Base-by-base conservation (phyloP, 371 early-diverging fungal species). In the Chytridium lagenaria region DNA sequence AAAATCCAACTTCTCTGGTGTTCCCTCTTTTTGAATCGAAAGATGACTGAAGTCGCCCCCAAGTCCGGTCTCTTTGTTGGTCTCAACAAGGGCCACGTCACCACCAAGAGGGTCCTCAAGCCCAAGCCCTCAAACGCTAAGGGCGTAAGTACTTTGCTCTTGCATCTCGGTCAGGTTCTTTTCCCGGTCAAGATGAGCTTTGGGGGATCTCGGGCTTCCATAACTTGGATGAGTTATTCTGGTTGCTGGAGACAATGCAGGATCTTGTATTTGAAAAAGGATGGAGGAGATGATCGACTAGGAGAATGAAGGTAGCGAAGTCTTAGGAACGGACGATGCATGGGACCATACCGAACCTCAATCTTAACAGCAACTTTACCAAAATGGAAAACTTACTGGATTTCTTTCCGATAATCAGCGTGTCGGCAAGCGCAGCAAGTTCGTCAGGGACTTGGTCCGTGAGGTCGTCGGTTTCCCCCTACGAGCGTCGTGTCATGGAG, bases 401-500 rank as follows among this genome's bases (percentile, higher is more conserved):
- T 23, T 5, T 23, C 55, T 52, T 23, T 5, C 55, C 12, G 23
- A n/a, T 22, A 7, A 5, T 52, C 83, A 92, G 91, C 85, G 82
- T 80, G 84, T 89, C 78, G 85, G 89, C 84, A 93, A 93, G 90
- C 93, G 95, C 81, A 91, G 91, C 79, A 84, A 84, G 82, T 96
- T 98, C 81, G 96, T 99, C 72, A 93, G 93, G 83, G 91, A 90
- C 80, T 82, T 98, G 77, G 85, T 98, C 83, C 96, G 98, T 81
- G 99, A 99, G 88, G 98, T 99, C 55, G 91, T 90, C 76, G 99
- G 99, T 72, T 98, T 93, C 99, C 71, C 99, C 99, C 75, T 99
- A 98, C 83, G 99, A 99, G 88, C 94, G 93, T 82, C 94, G 99
- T 84, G 92, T 98, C 79, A 96, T 99, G 96, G 99, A 99, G 90